Conservation (phyloP, 768 basidiomycete species). For the Suillus tomentosus region DNA sequence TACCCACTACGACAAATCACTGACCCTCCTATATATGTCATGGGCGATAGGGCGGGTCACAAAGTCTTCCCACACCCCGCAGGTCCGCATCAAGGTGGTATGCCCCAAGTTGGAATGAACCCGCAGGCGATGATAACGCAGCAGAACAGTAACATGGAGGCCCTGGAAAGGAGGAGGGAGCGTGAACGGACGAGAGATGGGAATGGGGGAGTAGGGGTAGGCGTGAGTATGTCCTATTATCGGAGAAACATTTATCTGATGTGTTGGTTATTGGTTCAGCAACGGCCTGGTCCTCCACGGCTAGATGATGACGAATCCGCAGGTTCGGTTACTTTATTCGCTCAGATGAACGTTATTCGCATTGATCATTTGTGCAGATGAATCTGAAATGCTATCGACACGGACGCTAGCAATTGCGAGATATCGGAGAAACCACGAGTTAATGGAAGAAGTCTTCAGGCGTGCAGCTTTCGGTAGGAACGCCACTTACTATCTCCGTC, state of each 20-base stretch:
- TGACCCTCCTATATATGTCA: slow-evolving; percentile 68
- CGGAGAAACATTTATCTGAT: neutral
- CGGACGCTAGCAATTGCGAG: slow-evolving; percentile 70
- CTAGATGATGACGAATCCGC: slow-evolving; percentile 67
- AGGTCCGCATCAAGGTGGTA: slow-evolving; percentile 32
- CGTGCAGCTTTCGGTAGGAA: slow-evolving; percentile 63
- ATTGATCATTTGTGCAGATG: slow-evolving; percentile 43
- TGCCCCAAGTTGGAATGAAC: slow-evolving; percentile 34
- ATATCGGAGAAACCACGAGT: slow-evolving; percentile 79
- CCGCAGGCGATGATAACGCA: slow-evolving; percentile 69
- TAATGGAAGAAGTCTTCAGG: slow-evolving; percentile 82
- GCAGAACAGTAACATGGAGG: slow-evolving; percentile 73
- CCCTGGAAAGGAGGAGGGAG: slow-evolving; percentile 63
- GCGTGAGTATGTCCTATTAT: slow-evolving; percentile 33
- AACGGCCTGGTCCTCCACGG: slow-evolving; percentile 35
- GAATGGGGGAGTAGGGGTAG: slow-evolving; percentile 39
- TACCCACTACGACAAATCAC: slow-evolving; percentile 71
- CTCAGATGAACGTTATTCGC: neutral
- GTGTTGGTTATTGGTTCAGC: slow-evolving; percentile 18
- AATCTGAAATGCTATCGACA: slow-evolving; percentile 70
- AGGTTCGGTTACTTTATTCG: slow-evolving; percentile 38
- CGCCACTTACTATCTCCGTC: neutral
- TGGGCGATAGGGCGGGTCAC: slow-evolving; percentile 74
- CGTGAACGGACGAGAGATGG: slow-evolving; percentile 56
- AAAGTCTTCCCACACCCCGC: slow-evolving; percentile 50